Evolutionary conservation across 352 stramenopile species (phyloP), one percentile per base, ranked within the genome.

Genomic region (Phytophthora sansomeana): DNA sequence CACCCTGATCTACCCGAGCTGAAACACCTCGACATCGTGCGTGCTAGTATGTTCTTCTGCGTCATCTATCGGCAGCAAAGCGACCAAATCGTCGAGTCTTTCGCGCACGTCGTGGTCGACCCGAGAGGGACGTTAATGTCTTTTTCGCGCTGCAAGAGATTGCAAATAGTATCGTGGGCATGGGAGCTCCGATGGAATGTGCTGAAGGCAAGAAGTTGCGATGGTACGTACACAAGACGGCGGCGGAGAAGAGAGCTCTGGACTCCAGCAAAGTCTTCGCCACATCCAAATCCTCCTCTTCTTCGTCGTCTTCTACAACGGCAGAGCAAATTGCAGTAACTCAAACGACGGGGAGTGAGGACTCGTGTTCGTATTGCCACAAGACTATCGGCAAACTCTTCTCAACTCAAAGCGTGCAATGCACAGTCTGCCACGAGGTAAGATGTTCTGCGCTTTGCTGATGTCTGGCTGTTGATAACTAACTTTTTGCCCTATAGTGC

Each of bases 201-300:
- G 76, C 78, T 6, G 57, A 84, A 19, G 78, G 76, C 51, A 89
- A 87, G 72, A 89, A 87, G 30, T 53, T 89, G 38, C 63, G 78
- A 36, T 87, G 78, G 67, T 81, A 76, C 38, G 47, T 83, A 57
- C 63, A 75, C 38, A 71, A 78, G 30, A 67, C 51, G 21, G 10
- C 38, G 54, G 47, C 57, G 38, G 38, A 60, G 38, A 54, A 58
- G 13, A n/a, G 26, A 9, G 24, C 39, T 3, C 10, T 13, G 24
- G 50, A 35, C 17, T 62, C 42, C 26, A 69, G 17, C 35, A 56
- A 35, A 43, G 29, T 47, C 41, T 69, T 63, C 24, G 44, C 13
- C 17, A 75, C 46, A 1, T 67, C 48, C 44, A 80, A 74, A 9
- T 74, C 71, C 1, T 59, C 38, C 5, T 42, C 51, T 0, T 71